Evolutionary conservation across 345 rosid species (phyloP).

Genomic region (Lepidium africanum): DNA sequence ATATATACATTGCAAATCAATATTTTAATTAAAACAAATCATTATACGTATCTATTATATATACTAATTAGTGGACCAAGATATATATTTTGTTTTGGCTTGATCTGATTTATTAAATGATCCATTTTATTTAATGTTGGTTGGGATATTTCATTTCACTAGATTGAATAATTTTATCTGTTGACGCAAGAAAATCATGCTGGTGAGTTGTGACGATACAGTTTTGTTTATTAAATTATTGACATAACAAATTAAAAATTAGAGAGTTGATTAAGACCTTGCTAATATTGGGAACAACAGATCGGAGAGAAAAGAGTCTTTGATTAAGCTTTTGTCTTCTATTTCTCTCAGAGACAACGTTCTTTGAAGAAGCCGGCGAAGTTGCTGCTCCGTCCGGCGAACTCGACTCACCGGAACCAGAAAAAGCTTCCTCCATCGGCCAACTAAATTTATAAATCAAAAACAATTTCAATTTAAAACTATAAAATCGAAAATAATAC

Average conservation of each 20-base stretch:
- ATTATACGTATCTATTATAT: background rate
- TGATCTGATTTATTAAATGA: background rate
- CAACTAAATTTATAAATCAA: slow-evolving; percentile 25
- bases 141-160: slow-evolving; percentile 14
- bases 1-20: background rate
- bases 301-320: slow-evolving; percentile 73
- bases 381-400: slow-evolving; percentile 89
- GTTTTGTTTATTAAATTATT: background rate
- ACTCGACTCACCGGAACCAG: slow-evolving; percentile 70
- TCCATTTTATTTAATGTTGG: slow-evolving; percentile 3
- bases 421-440: slow-evolving; percentile 45
- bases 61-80: background rate
- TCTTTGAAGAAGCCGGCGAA: slow-evolving; percentile 56
- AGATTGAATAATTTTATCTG: background rate
- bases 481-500: background rate
- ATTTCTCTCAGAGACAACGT: slow-evolving; percentile 79
- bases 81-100: background rate
- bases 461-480: background rate
- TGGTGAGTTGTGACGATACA: background rate
- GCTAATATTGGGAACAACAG: slow-evolving; percentile 66
- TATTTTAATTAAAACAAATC: background rate
- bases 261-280: slow-evolving; percentile 21
- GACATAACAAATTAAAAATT: background rate
- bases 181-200: slow-evolving; percentile 3
- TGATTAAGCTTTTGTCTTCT: slow-evolving; percentile 83